Base-by-base conservation (phyloP, 2,329 filamentous ascomycete genomes). In the Fusarium protoensiforme region DNA sequence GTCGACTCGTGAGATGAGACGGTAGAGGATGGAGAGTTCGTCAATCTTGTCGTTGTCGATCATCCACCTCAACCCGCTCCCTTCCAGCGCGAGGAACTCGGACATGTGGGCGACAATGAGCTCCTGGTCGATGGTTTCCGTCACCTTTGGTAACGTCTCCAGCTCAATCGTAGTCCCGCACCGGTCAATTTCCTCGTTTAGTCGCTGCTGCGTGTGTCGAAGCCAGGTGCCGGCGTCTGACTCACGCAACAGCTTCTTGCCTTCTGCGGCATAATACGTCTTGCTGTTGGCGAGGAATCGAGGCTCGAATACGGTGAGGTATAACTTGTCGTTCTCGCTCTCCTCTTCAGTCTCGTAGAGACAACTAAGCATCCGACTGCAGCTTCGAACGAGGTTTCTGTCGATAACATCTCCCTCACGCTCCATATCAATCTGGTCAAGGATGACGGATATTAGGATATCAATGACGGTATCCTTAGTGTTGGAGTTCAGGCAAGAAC, bases 371-470 rank as follows among this genome's bases (percentile, higher is more conserved):
- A 99, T 98, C 76, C 93, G 92, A 4, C 94, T 89, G 80, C 94
- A 96, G 60, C 93, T 92, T 74, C 94, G 93, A 75, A 98, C 90
- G 6, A 98, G 86, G 38, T 90, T 89, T 75, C 93, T 92, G 81
- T 98, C 94, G 69, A 98, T 95, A 16, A 94, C 89, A 77, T 98
- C 95, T 31, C 96, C 96, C 67, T 95, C 92, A 31, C 96, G 89
- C 81, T 98, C 96, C 91, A 98, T 95, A 69, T 93, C 91, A 73
- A 99, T 93, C 83, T 98, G 94, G 72, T 98, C 95, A 4, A 98
- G 87, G 33, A 98, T 89, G 16, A 98, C 94, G 7, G 91, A 90
- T 77, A 93, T 94, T 29, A 98, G 85, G 8, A 98, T 90, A 63
- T 92, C 89, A 53, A 93, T 91, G 10, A 97, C 89, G n/a, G 83